A percentile compares a stretch with the other conserved stretches of the same genome.
Conservation (phyloP, 352 stramenopile genomes). For the Lagenidium sp. region DNA sequence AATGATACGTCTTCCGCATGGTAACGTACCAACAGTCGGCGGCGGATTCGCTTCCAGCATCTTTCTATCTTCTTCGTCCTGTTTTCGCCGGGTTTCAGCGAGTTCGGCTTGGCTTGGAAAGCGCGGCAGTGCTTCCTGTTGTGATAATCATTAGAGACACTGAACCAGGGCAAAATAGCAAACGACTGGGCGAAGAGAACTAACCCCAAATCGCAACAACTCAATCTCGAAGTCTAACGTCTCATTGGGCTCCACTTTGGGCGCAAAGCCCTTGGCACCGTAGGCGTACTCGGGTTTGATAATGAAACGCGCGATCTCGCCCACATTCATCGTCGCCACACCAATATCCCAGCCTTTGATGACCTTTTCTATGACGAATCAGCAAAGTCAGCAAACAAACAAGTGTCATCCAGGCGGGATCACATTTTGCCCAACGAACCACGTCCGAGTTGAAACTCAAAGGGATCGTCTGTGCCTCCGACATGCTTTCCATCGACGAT, state of each 20-base stretch:
- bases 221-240: conserved; percentile 86
- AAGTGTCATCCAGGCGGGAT: not conserved
- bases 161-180: too few species aligned
- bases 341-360: conserved; percentile 85
- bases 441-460: conserved; percentile 77
- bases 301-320: conserved; percentile 77
- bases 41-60: conserved; percentile 80
- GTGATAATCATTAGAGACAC: not conserved
- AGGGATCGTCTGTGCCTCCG: conserved; percentile 74
- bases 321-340: conserved; percentile 67
- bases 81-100: conserved; percentile 71
- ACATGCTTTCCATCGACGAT: conserved; percentile 72
- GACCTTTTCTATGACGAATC: conserved; percentile 50
- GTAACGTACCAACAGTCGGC: conserved; percentile 50
- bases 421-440: conserved; percentile 21
- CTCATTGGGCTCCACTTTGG: conserved; percentile 80
- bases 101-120: conserved; percentile 80
- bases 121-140: conserved; percentile 62
- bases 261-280: conserved; percentile 63
- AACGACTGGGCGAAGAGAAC: too few species aligned
- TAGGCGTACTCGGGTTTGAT: conserved; percentile 79
- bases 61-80: conserved; percentile 77
- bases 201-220: conserved; percentile 63
- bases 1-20: not conserved
- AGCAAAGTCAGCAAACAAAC: too few species aligned